Base-by-base conservation (phyloP, 1,139 yeast genomes). In the Blastobotrys apis region DNA sequence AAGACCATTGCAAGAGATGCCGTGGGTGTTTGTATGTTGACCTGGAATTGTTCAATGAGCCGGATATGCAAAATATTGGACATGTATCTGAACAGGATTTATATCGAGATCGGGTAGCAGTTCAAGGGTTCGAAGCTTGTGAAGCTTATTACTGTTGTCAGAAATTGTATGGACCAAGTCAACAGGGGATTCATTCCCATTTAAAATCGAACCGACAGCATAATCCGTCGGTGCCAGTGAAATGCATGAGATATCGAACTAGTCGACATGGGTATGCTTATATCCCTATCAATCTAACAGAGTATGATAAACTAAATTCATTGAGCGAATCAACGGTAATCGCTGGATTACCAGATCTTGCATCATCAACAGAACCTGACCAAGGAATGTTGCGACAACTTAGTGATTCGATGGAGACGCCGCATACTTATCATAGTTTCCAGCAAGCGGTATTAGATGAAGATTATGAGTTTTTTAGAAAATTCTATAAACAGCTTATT, bases 201-300 rank as follows among this genome's bases (percentile, higher is more conserved):
- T 16, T 23, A 16, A 30, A 37, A 27, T 26, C 34, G 4, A 29
- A 29, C 9, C 36, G 41, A 13, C 20, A 38, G 9, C 36, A 38
- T 23, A 30, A 13, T 9, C 31, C 35, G 27, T 38, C 36, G 6
- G 16, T 25, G 22, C 41, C 35, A 5, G 25, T 37, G 9, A 37
- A 37, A 22, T 37, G 41, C 12, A 30, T 37, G 30, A 19, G 41
- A 10, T 37, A 29, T 15, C n/a, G 41, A 22, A 37, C 41, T 8
- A 37, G 41, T 21, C 34, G 41, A n/a, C 41, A 37, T 22, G 41
- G 41, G n/a, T 37, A 37, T 21, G 41, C 41, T 6, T 37, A 37
- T 37, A 37, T 30, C n/a, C 41, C 41, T 3, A 31, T 37, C 16
- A 37, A 17, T 19, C 35, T 30, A 8, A 19, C 15, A 9, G 41